Evolutionary conservation across 139 green algal genomes (phyloP).

Genomic region (Monoraphidium neglectum): DNA sequence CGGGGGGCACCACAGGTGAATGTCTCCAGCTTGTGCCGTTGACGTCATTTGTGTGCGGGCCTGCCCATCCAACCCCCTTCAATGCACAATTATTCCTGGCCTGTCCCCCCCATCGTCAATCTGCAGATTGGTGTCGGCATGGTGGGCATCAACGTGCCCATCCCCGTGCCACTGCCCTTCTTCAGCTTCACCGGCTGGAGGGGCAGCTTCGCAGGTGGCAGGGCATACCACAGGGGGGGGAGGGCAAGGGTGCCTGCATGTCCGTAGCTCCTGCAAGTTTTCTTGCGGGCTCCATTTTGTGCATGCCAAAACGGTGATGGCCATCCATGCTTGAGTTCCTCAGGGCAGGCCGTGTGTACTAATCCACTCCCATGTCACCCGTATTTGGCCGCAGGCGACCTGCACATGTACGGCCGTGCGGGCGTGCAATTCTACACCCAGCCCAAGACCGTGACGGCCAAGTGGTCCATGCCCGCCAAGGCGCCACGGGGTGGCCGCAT

Average conservation of each 20-base stretch:
- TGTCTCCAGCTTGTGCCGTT: slow-evolving; percentile 33
- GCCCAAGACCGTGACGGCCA: slow-evolving; percentile 92
- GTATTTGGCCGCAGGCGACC: slow-evolving; percentile 77
- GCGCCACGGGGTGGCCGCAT: slow-evolving; percentile 31
- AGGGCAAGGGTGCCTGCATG: too few relatives aligned
- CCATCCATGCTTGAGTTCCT: too few relatives aligned
- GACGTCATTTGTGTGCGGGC: not conserved
- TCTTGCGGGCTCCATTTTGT: slow-evolving; percentile 28
- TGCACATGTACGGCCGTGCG: slow-evolving; percentile 91
- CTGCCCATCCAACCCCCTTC: not conserved
- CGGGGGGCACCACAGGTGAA: too few relatives aligned
- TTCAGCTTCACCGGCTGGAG: slow-evolving; percentile 96
- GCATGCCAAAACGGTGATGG: not conserved
- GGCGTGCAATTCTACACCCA: slow-evolving; percentile 95
- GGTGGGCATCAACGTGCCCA: slow-evolving; percentile 97
- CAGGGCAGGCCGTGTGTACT: too few relatives aligned
- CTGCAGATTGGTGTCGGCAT: slow-evolving; percentile 55
- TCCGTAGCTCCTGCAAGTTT: too few relatives aligned
- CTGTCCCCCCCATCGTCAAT: not conserved
- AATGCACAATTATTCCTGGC: too few relatives aligned
- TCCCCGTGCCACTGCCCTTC: slow-evolving; percentile 95
- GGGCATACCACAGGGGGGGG: too few relatives aligned
- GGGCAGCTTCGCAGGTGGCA: too few relatives aligned
- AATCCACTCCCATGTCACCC: not conserved
- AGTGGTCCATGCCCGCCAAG: slow-evolving; percentile 63